A percentile compares a stretch with the other conserved stretches of the same genome.
These are phyloP conservation scores for Eucalyptus erythrocorys DNA, from an alignment of 345 rosid species.

Conservation along the genomic window DNA sequence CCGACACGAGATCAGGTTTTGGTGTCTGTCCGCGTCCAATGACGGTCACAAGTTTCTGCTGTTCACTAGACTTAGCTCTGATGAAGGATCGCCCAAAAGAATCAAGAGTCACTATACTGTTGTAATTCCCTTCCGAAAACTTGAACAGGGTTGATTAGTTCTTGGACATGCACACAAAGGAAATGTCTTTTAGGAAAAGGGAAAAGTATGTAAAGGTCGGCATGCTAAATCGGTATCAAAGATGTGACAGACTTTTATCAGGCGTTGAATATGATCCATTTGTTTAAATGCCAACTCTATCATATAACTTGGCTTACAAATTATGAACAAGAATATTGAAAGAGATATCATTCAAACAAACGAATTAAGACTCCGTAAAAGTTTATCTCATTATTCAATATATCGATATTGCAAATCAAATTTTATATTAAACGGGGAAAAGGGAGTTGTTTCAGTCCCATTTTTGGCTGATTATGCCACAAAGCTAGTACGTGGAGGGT, in stretches of 20 bases:
- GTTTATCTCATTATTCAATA: not conserved
- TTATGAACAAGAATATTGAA: not conserved
- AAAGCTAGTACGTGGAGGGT: not conserved
- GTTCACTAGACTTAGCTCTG: not conserved
- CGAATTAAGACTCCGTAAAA: not conserved
- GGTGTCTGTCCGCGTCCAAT: not conserved
- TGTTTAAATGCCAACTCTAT: fast-evolving
- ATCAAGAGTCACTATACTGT: fast-evolving
- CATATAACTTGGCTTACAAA: not conserved
- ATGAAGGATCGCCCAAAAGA: not conserved
- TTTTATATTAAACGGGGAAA: not conserved
- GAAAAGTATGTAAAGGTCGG: not conserved
- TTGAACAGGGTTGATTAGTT: not conserved
- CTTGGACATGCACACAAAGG: not conserved
- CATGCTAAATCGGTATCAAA: not conserved
- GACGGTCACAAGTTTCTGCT: not conserved
- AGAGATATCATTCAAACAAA: not conserved
- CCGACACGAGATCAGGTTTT: not conserved
- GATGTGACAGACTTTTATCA: not conserved
- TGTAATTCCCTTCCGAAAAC: not conserved
- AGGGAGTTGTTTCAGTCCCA: not conserved
- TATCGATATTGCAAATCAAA: fast-evolving
- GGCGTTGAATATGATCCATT: fast-evolving
- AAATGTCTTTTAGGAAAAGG: not conserved
- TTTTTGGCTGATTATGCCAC: not conserved